Evolutionary conservation across 1,284 basidiomycete genomes (phyloP).

Genomic region (Coriolopsis trogii): DNA sequence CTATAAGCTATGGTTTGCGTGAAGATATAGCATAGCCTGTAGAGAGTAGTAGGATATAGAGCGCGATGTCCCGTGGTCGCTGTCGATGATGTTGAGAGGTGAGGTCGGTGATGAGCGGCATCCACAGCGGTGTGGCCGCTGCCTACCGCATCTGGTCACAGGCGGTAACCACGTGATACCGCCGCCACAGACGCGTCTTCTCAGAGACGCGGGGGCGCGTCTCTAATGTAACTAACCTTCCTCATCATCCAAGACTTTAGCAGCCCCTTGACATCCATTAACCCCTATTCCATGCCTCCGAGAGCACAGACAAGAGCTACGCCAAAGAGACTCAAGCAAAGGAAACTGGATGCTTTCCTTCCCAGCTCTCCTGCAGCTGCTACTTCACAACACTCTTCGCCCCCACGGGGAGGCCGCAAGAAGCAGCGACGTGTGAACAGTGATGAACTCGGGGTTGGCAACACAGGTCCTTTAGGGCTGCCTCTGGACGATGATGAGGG

Average conservation of each 20-base stretch:
- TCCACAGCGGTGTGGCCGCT: too few species aligned
- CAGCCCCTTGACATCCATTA: too few species aligned
- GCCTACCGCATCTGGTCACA: too few species aligned
- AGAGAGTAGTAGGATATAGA: too few species aligned
- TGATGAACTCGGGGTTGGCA: not conserved
- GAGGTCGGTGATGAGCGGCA: too few species aligned
- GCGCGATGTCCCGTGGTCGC: too few species aligned
- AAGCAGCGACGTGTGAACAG: not conserved
- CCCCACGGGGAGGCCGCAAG: not conserved
- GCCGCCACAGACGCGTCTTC: slow-evolving; percentile 20
- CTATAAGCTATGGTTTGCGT: too few species aligned
- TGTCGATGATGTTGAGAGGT: too few species aligned
- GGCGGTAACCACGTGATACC: not conserved
- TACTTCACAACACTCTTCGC: slow-evolving; percentile 7
- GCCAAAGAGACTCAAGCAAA: slow-evolving; percentile 32
- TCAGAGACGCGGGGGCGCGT: too few species aligned
- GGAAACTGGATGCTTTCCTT: slow-evolving; percentile 35
- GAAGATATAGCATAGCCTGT: too few species aligned
- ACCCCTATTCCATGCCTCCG: slow-evolving; percentile 29
- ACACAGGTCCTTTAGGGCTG: not conserved
- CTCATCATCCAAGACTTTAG: too few species aligned
- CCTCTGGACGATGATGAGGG: slow-evolving; percentile 24
- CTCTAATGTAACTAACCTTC: too few species aligned
- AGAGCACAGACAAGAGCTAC: slow-evolving; percentile 8
- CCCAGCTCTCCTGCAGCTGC: slow-evolving; percentile 26